Evolutionary conservation across 2,329 filamentous ascomycete species (phyloP), one percentile per base, ranked within the genome.

Genomic region (Meredithiella fracta): DNA sequence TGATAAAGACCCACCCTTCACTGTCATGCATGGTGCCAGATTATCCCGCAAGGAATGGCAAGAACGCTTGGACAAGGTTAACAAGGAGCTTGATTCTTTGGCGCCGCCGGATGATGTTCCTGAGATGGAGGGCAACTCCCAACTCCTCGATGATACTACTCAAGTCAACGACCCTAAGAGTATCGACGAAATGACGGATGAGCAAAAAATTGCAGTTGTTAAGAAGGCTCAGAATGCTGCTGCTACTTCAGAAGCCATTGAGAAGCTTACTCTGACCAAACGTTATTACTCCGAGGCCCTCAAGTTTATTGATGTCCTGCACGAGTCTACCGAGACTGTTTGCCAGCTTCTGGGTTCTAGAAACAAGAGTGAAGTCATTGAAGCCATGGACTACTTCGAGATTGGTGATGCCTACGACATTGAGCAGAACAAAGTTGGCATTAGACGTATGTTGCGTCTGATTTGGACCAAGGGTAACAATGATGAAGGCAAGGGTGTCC

Each of bases 381-480:
- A 98, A 67, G 92, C 94, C 15, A 98, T 98, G 82, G 92, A 98
- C 66, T 98, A 94, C 69, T 94, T 98, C 62, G 89, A 94, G 62
- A 81, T 95, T 47, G 85, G 92, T 47, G 90, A 98, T 67, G 91
- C 90, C 4, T 97, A 97, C 75, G 92, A 94, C 67, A 84, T 98
- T 58, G 86, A 96, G 67, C 87, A 92, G 62, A 89, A 94, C 65
- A 90, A 94, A 67, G 72, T 84, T 40, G 92, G 94, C 57, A 97
- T 98, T 64, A 80, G 91, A 58, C 84, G 89, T 57, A 98, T 98
- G 92, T 76, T 98, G 60, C 83, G 91, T 54, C 75, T 98, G 20
- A 98, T 98, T 67, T 98, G 92, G 92, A 98, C 92, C 61, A 98
- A 98, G 70, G 91, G 92, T 62, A 98, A 97, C 70, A 97, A 89